These are phyloP conservation scores for Oxytropis ochrocephala DNA, from an alignment of 306 rosid genomes.

Conservation along the genomic window DNA sequence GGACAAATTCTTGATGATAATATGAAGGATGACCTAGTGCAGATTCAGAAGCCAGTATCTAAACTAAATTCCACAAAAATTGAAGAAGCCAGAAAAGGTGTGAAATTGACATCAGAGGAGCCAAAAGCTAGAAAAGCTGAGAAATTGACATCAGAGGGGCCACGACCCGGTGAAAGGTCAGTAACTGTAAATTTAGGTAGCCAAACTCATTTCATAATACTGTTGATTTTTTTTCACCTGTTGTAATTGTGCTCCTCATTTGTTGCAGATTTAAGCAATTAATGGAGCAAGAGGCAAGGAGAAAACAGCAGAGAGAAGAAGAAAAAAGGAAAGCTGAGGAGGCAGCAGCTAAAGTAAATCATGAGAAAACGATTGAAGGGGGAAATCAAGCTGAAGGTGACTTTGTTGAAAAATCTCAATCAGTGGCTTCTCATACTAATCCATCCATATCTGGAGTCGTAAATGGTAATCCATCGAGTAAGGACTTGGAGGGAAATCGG, in stretches of 20 bases:
- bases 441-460: slow-evolving; percentile 41
- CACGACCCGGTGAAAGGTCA: slow-evolving; percentile 80
- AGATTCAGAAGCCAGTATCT: slow-evolving; percentile 42
- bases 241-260: neutral
- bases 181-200: slow-evolving; percentile 9
- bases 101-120: slow-evolving; percentile 45
- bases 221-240: neutral
- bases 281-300: slow-evolving; percentile 79
- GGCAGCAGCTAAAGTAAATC: slow-evolving; percentile 38
- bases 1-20: slow-evolving; percentile 36
- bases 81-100: slow-evolving; percentile 36
- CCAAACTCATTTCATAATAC: neutral
- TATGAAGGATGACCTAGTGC: slow-evolving; percentile 36
- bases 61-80: slow-evolving; percentile 30
- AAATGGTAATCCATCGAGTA: slow-evolving; percentile 47
- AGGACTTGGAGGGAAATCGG: slow-evolving; percentile 37
- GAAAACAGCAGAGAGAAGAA: slow-evolving; percentile 65
- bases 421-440: slow-evolving; percentile 25
- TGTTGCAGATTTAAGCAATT: slow-evolving; percentile 66
- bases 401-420: slow-evolving; percentile 25
- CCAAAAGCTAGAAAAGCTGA: slow-evolving; percentile 36
- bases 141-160: slow-evolving; percentile 45
- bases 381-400: slow-evolving; percentile 35
- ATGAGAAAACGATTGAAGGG: slow-evolving; percentile 30
- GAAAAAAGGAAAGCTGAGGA: slow-evolving; percentile 59